Percentiles rank a stretch among this genome's conserved stretches.
Conservation (phyloP, 2,329 filamentous ascomycete genomes). For the Fusarium chlamydosporum region DNA sequence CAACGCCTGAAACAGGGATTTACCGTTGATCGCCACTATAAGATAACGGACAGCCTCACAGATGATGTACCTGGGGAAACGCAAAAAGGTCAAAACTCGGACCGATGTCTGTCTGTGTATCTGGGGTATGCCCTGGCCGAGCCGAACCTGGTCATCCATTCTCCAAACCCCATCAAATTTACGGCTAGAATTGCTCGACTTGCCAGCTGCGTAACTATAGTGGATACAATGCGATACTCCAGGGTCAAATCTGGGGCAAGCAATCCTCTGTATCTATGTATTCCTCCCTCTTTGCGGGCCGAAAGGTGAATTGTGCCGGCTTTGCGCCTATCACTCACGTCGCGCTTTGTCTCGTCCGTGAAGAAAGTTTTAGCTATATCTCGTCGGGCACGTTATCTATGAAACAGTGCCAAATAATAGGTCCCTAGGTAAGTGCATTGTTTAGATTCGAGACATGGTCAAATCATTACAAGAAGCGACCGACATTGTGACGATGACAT, state of each 20-base stretch:
- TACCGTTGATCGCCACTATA: neutral
- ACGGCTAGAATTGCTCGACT: slow-evolving; percentile 5
- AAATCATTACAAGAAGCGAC: neutral
- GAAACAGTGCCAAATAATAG: neutral
- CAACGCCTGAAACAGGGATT: neutral
- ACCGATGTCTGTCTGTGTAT: neutral
- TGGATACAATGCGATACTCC: neutral
- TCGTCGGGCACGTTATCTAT: neutral
- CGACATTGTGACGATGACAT: neutral
- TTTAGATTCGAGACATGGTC: neutral
- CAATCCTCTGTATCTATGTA: neutral
- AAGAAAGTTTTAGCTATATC: neutral
- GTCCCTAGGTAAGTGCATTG: neutral
- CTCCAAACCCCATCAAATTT: neutral
- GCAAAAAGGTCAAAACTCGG: neutral
- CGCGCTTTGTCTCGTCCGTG: too few relatives aligned
- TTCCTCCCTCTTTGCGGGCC: neutral
- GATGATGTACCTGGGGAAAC: neutral
- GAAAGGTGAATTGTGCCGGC: neutral
- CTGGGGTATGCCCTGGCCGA: neutral
- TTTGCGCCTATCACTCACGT: neutral
- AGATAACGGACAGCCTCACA: neutral
- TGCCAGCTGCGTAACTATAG: neutral
- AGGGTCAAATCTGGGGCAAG: neutral
- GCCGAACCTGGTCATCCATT: neutral